Evolutionary conservation across 768 basidiomycete genomes (phyloP), one percentile per base, ranked within the genome.

Genomic region (Butyriboletus loyo): DNA sequence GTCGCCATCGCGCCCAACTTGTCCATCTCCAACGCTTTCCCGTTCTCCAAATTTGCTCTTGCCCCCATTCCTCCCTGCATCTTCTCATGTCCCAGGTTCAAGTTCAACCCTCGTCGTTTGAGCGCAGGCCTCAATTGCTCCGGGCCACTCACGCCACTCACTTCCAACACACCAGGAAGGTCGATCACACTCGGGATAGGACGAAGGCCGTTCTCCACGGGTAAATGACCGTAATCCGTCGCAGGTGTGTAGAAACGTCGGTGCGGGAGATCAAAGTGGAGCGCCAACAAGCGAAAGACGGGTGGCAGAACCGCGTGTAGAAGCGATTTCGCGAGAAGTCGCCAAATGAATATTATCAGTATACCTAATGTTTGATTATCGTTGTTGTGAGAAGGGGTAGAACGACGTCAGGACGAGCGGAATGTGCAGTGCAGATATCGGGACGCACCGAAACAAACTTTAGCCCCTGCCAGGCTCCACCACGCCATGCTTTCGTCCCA

Each of bases 181-280:
- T 95, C 90, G 55, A 97, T 87, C 46, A 95, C 83, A 67, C 85
- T 87, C 9, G 94, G 94, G 58, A 96, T 84, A 0, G 91, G 79
- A 49, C 81, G 82, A 41, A 94, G 69, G 7, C 75, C 72, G 21
- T 71, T 72, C 55, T 85, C 82, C 31, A 79, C 72, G 0, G 87
- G 87, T 1, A 89, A 82, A 25, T 69, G 77, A 28, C 77, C 78
- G 68, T 97, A 97, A 60, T 94, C 93, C 61, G 92, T 93, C 28
- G 94, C 91, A 27, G 92, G 87, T 6, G 86, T 89, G 67, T 98
- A 97, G 72, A 92, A 92, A 15, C 92, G 78, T 10, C 96, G 80
- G 54, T 85, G 83, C 0, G 95, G 96, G 5, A 98, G 80, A 8
- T 75, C 75, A 62, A 91, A 79, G 35, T 82, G 75, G 27, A 77